Conservation (phyloP, 2,329 filamentous ascomycete genomes). For the Berkeleyomyces rouxiae region DNA sequence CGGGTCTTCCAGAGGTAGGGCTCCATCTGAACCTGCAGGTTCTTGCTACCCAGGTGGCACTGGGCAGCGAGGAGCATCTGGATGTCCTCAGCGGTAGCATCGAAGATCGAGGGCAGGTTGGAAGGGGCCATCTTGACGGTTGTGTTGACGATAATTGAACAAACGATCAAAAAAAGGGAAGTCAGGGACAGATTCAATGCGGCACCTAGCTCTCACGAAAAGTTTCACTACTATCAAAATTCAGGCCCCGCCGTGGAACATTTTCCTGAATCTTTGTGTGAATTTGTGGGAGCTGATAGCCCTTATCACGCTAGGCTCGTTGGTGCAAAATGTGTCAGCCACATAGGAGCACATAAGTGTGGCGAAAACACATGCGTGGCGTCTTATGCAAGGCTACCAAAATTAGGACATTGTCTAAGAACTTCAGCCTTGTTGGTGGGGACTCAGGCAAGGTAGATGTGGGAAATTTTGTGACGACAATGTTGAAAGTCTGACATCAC, state of each 20-base stretch:
- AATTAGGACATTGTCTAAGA: constrained; percentile 2
- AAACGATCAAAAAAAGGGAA: constrained; percentile 16
- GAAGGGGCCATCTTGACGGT: constrained; percentile 76
- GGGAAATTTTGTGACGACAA: constrained; percentile 13
- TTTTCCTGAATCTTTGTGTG: constrained; percentile 3
- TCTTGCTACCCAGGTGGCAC: constrained; percentile 95
- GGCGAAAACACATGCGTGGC: background rate
- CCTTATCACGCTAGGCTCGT: constrained; percentile 11
- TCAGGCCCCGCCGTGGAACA: constrained; percentile 12
- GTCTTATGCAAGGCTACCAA: constrained; percentile 7
- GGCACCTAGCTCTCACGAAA: constrained; percentile 24
- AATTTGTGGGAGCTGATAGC: constrained; percentile 21
- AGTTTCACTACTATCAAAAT: constrained; percentile 16
- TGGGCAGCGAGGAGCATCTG: constrained; percentile 98
- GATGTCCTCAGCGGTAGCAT: constrained; percentile 95
- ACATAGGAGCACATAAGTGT: background rate
- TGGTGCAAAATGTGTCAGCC: background rate
- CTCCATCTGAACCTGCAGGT: constrained; percentile 99
- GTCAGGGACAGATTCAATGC: constrained; percentile 21
- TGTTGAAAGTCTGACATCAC: constrained; percentile 5
- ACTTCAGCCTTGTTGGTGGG: constrained; percentile 11
- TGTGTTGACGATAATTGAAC: constrained; percentile 22
- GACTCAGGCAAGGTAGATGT: constrained; percentile 2
- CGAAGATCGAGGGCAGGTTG: constrained; percentile 89
- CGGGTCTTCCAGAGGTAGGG: constrained; percentile 99